phyloP scores from a whole-genome alignment of 2,329 filamentous ascomycete species.

The Colletotrichum limetticola region DNA sequence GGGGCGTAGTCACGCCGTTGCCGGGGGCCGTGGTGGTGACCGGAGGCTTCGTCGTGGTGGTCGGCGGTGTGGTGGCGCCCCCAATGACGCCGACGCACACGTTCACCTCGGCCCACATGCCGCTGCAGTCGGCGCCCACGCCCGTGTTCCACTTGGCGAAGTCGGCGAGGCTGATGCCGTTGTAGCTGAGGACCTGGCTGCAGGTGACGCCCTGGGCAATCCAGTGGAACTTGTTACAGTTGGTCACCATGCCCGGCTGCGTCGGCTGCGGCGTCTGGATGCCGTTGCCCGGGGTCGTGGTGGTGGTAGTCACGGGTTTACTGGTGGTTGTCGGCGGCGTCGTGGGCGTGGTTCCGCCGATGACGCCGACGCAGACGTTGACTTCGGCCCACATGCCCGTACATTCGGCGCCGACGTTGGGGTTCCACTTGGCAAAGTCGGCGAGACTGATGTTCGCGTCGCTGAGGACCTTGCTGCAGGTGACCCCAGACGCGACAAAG shows the following conservation, averaged over 20 bases:
- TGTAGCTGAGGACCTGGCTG: background rate
- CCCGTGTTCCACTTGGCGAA: background rate
- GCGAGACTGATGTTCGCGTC: slow-evolving; percentile 5
- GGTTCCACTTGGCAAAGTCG: slow-evolving; percentile 40
- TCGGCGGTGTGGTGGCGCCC: no score
- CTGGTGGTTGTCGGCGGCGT: slow-evolving; percentile 24
- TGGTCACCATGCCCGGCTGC: no score
- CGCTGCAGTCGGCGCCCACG: background rate
- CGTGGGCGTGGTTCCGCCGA: slow-evolving; percentile 14
- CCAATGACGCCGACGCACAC: background rate
- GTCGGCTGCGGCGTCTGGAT: slow-evolving; percentile 17
- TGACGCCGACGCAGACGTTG: slow-evolving; percentile 18
- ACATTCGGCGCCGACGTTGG: background rate
- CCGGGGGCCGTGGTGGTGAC: no score
- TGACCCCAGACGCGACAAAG: no score
- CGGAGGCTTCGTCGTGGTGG: no score
- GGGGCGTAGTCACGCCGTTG: background rate
- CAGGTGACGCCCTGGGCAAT: no score
- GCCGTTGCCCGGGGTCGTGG: slow-evolving; percentile 32
- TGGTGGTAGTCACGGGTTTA: background rate
- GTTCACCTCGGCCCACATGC: background rate
- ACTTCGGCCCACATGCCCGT: slow-evolving; percentile 18
- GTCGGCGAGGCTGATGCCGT: background rate
- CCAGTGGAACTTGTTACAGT: no score
- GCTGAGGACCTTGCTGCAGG: no score